Percentiles rank a stretch among this genome's conserved stretches.
Evolutionary conservation across 129 eudicot genomes (phyloP).

Genomic region (Ambrosia trifida): DNA sequence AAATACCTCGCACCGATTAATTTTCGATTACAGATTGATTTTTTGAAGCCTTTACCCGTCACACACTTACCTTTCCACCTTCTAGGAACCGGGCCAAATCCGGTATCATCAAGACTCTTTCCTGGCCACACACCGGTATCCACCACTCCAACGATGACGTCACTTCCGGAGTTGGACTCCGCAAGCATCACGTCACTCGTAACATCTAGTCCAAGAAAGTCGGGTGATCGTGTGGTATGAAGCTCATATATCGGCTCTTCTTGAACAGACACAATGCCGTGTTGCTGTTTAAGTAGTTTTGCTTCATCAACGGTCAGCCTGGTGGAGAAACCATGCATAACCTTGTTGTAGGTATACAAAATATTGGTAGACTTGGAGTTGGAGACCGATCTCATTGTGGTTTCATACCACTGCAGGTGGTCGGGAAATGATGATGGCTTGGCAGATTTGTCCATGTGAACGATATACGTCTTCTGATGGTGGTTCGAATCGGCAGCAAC

Average conservation of each 20-base stretch:
- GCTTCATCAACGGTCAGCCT: conserved; percentile 58
- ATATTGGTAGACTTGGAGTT: conserved; percentile 44
- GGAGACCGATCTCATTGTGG: conserved; percentile 50
- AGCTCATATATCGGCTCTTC: conserved; percentile 61
- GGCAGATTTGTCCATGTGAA: conserved; percentile 71
- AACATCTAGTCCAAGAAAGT: conserved; percentile 60
- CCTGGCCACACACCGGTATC: conserved; percentile 89
- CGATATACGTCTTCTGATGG: conserved; percentile 50
- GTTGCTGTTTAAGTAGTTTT: conserved; percentile 40
- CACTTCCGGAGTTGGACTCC: conserved; percentile 35
- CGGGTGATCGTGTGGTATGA: conserved; percentile 76
- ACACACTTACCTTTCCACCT: conserved; percentile 78
- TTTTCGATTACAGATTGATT: conserved; percentile 62
- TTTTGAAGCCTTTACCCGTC: conserved; percentile 38
- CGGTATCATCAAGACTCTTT: conserved; percentile 53
- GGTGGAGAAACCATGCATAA: conserved; percentile 73
- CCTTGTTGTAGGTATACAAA: conserved; percentile 60
- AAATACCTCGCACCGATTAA: conserved; percentile 73
- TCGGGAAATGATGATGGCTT: conserved; percentile 57
- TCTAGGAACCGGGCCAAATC: conserved; percentile 55
- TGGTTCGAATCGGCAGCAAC: conserved; percentile 25
- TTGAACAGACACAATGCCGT: conserved; percentile 53
- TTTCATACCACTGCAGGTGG: conserved; percentile 61
- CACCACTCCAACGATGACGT: conserved; percentile 68
- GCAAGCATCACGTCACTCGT: conserved; percentile 29